Percentiles rank a stretch among this genome's conserved stretches.
Evolutionary conservation across 2,329 filamentous ascomycete species (phyloP).

Genomic region (Sarocladium brachiariae): DNA sequence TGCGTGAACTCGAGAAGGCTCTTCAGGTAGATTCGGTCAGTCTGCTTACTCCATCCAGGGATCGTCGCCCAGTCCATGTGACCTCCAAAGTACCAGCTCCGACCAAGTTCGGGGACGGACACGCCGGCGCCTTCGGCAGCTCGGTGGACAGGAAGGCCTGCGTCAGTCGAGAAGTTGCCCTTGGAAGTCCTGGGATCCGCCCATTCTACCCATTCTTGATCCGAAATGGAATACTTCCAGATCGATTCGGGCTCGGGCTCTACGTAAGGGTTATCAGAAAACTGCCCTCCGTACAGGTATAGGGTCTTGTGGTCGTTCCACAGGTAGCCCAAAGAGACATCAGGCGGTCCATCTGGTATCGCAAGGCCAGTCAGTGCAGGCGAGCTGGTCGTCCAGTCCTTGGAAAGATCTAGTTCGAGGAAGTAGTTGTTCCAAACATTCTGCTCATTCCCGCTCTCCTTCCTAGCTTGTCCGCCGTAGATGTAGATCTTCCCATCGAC

Average conservation of each 20-base stretch:
- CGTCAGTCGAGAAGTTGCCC: constrained; percentile 54
- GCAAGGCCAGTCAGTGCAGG: constrained; percentile 57
- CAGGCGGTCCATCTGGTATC: constrained; percentile 61
- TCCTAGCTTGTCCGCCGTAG: constrained; percentile 64
- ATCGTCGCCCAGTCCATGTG: constrained; percentile 58
- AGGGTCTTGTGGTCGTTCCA: constrained; percentile 67
- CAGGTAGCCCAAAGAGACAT: constrained; percentile 65
- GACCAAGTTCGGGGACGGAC: constrained; percentile 60
- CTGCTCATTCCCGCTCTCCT: constrained; percentile 45
- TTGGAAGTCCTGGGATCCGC: constrained; percentile 52
- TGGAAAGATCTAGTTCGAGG: constrained; percentile 62
- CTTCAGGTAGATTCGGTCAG: constrained; percentile 61
- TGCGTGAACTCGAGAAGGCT: constrained; percentile 71
- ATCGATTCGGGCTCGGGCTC: constrained; percentile 54
- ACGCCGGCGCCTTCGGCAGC: constrained; percentile 68
- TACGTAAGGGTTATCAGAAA: constrained; percentile 54
- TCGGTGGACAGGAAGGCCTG: constrained; percentile 53
- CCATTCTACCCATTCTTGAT: constrained; percentile 56
- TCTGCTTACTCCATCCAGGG: constrained; percentile 59
- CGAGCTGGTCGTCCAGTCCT: constrained; percentile 61
- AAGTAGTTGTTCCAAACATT: constrained; percentile 75
- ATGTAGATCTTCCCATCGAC: constrained; percentile 72
- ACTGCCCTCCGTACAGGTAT: constrained; percentile 69
- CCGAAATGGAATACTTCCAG: constrained; percentile 63
- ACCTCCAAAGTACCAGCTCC: constrained; percentile 74